Conservation (phyloP, 257 asterid genomes). For the Cynanchum wilfordii region DNA sequence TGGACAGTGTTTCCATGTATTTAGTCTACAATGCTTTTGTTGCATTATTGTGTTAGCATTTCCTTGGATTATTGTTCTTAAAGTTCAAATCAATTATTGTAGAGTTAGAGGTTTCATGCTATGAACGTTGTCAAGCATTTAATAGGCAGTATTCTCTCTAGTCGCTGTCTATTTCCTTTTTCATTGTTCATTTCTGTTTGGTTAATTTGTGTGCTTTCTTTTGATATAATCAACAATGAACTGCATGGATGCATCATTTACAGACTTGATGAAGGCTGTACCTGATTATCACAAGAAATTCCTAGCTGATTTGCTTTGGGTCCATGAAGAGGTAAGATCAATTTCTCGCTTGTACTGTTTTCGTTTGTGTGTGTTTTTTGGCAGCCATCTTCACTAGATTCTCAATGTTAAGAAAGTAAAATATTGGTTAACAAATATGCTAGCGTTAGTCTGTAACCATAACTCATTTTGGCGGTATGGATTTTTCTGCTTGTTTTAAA, state of each 20-base stretch:
- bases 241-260: neutral
- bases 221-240: neutral
- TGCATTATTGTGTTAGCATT: neutral
- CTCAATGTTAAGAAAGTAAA: neutral
- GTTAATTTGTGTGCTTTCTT: neutral
- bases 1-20: neutral
- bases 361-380: neutral
- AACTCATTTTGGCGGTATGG: neutral
- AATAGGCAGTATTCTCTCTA: too few species aligned
- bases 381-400: neutral
- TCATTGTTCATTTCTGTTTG: neutral
- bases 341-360: neutral
- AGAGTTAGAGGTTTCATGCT: neutral
- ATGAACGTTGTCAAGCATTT: neutral
- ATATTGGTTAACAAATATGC: neutral
- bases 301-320: conserved; percentile 86
- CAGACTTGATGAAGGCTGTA: conserved; percentile 75
- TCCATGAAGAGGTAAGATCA: conserved; percentile 71
- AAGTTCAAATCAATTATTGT: neutral
- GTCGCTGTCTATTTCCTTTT: neutral
- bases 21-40: neutral
- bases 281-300: conserved; percentile 82
- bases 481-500: conserved; percentile 15
- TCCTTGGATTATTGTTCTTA: neutral
- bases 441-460: neutral